Evolutionary conservation across 371 early-diverging fungal species (phyloP).

Genomic region (Paraphysoderma sedebokerense): DNA sequence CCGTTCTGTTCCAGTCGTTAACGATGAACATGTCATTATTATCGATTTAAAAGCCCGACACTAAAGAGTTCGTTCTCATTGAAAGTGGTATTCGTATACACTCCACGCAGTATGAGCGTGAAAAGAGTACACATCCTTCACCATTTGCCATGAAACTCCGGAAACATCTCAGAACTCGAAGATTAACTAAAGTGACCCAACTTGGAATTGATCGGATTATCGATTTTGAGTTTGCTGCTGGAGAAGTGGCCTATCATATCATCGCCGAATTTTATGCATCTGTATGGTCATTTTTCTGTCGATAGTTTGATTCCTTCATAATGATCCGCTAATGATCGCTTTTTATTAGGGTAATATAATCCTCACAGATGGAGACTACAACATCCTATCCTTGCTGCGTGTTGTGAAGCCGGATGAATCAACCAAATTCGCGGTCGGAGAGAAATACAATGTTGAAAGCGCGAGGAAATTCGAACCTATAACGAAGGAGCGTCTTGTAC

Average conservation of each 20-base stretch:
- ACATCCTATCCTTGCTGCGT: slow-evolving; percentile 67
- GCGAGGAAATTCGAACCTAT: slow-evolving; percentile 34
- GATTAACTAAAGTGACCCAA: slow-evolving; percentile 66
- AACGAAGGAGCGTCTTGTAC: slow-evolving; percentile 28
- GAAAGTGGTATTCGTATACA: slow-evolving; percentile 90
- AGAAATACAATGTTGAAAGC: slow-evolving; percentile 37
- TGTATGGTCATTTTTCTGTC: slow-evolving; percentile 21
- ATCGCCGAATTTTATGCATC: slow-evolving; percentile 86
- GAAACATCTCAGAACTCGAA: slow-evolving; percentile 70
- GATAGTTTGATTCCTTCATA: neutral
- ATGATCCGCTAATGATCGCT: neutral
- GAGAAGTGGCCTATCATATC: slow-evolving; percentile 61
- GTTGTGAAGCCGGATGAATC: slow-evolving; percentile 64
- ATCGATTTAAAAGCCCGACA: slow-evolving; percentile 35
- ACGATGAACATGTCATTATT: neutral
- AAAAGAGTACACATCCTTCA: slow-evolving; percentile 71
- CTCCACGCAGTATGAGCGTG: slow-evolving; percentile 71
- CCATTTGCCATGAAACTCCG: slow-evolving; percentile 79
- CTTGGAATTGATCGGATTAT: slow-evolving; percentile 84
- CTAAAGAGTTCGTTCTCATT: slow-evolving; percentile 72
- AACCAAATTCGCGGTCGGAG: slow-evolving; percentile 58
- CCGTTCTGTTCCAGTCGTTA: neutral
- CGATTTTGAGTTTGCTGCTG: slow-evolving; percentile 72
- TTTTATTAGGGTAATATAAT: slow-evolving; percentile 73
- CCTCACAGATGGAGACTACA: slow-evolving; percentile 73